phyloP scores from a whole-genome alignment of 768 basidiomycete species.

The Boletus rex-veris region DNA sequence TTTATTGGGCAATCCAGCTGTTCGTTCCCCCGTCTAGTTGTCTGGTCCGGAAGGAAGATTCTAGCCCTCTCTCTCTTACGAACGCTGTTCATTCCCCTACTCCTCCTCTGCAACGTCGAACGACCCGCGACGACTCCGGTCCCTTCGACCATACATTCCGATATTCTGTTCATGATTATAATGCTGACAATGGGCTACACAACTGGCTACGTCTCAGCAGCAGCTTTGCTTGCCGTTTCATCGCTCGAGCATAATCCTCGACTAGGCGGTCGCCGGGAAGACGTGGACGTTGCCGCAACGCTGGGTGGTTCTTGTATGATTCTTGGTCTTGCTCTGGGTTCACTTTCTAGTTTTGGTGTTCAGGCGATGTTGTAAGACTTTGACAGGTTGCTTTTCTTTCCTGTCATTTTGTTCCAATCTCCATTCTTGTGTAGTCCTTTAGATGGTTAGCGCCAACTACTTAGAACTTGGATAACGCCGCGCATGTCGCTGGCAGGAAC shows the following conservation, averaged over 20 bases:
- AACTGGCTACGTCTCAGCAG: conserved; percentile 74
- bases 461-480: no score
- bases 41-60: background rate
- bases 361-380: conserved; percentile 43
- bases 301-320: conserved; percentile 76
- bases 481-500: no score
- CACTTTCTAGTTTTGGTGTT: conserved; percentile 77
- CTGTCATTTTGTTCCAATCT: no score
- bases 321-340: conserved; percentile 70
- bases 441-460: no score
- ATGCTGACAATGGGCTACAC: conserved; percentile 66
- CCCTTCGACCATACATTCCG: conserved; percentile 60
- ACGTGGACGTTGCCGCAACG: conserved; percentile 84
- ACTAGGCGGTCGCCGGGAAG: conserved; percentile 68
- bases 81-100: background rate
- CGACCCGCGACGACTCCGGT: conserved; percentile 35
- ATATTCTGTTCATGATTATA: conserved; percentile 68
- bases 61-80: conserved; percentile 1
- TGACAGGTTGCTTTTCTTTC: no score
- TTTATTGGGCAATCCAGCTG: conserved; percentile 60
- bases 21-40: conserved; percentile 81
- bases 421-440: no score
- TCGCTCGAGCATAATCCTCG: conserved; percentile 35
- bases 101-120: conserved; percentile 53
- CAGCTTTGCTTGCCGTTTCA: conserved; percentile 79